phyloP scores from a whole-genome alignment of 2,329 filamentous ascomycete species.

The Pseudocercospora fuligena region DNA sequence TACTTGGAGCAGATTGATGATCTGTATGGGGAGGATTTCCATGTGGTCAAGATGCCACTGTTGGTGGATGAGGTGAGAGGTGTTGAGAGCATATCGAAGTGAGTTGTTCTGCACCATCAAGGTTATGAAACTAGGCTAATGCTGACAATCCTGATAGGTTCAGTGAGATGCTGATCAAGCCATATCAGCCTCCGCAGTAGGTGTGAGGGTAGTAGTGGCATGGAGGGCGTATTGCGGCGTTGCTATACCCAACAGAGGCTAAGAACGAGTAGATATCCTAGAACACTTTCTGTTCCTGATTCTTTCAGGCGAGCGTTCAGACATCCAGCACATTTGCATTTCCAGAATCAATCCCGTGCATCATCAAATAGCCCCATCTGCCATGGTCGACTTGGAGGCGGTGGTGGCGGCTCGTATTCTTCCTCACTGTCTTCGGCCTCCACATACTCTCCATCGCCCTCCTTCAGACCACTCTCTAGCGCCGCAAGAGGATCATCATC shows the following conservation, averaged over 20 bases:
- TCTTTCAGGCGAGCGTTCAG: neutral
- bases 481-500: constrained; percentile 7
- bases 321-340: neutral
- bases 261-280: neutral
- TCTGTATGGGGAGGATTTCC: constrained; percentile 94
- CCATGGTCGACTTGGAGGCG: constrained; percentile 18
- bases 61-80: constrained; percentile 94
- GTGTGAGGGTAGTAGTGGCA: neutral
- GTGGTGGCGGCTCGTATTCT: constrained; percentile 13
- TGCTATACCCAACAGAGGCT: neutral
- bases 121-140: neutral
- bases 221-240: neutral
- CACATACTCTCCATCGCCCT: constrained; percentile 1
- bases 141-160: constrained; percentile 56
- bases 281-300: neutral
- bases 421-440: constrained; percentile 11
- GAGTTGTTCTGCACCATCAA: constrained; percentile 32
- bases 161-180: constrained; percentile 79
- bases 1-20: constrained; percentile 99
- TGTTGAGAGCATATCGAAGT: constrained; percentile 86
- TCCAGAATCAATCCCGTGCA: constrained; percentile 8
- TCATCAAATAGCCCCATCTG: constrained; percentile 23
- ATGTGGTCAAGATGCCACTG: constrained; percentile 97
- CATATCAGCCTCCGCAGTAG: constrained; percentile 68
- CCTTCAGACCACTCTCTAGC: neutral